These are phyloP conservation scores for Crepidotus variabilis DNA, from an alignment of 768 basidiomycete species.

Conservation along the genomic window DNA sequence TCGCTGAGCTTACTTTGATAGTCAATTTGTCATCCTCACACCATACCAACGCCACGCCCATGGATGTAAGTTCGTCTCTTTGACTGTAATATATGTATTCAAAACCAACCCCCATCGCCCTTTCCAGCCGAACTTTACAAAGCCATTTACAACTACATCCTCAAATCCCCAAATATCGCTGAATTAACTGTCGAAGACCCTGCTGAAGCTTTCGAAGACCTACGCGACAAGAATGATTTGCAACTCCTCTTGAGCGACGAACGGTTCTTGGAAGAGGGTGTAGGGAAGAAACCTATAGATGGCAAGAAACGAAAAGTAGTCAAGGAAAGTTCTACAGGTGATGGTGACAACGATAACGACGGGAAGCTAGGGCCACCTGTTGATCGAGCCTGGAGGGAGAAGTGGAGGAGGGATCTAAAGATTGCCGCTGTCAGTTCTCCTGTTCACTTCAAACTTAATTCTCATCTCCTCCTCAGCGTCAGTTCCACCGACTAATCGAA, in stretches of 20 bases:
- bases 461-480: conserved; percentile 52
- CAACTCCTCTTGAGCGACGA: conserved; percentile 64
- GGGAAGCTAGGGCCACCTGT: conserved; percentile 77
- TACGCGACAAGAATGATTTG: conserved; percentile 90
- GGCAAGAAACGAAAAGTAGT: conserved; percentile 40
- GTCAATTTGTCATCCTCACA: conserved; percentile 91
- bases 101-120: too few relatives aligned
- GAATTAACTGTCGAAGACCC: conserved; percentile 98
- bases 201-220: conserved; percentile 95
- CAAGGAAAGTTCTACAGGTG: conserved; percentile 34
- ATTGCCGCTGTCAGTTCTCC: conserved; percentile 83
- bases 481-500: conserved; percentile 89
- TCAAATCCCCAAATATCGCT: conserved; percentile 64
- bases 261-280: conserved; percentile 70
- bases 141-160: conserved; percentile 76
- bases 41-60: conserved; percentile 89
- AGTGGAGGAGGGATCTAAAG: conserved; percentile 80
- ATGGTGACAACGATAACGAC: conserved; percentile 21
- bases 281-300: conserved; percentile 51
- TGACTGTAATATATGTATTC: too few relatives aligned
- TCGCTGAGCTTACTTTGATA: conserved; percentile 25
- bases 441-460: not conserved
- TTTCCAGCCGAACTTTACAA: conserved; percentile 80
- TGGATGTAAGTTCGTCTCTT: conserved; percentile 83
- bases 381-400: conserved; percentile 74